Evolutionary conservation across 2,329 filamentous ascomycete species (phyloP), one percentile per base, ranked within the genome.

Genomic region (Phoma sp.): DNA sequence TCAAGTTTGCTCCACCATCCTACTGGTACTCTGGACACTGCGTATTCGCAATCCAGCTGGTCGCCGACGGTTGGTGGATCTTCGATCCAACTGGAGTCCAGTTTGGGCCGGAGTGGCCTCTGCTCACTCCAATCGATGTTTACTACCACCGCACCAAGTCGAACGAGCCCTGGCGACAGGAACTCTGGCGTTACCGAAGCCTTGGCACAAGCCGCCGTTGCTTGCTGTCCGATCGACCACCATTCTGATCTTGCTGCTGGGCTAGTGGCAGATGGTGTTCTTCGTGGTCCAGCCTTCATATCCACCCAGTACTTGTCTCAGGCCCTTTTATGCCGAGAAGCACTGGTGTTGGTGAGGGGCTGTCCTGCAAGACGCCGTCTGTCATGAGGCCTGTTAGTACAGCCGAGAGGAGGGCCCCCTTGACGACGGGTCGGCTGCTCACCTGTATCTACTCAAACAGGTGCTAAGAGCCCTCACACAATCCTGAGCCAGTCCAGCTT

Each of bases 21-120:
- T 34, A 43, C 42, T 34, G 26, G 9, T 4, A 14, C 2, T 18
- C 15, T 9, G 11, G 4, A 25, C 60, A 60, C 21, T 59, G 56
- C 39, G 38, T 17, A 0, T 60, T 60, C 18, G 3, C 36, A 10
- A 30, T 61, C 18, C 18, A 17, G 2, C 12, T 49, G 11, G 10
- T 18, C n/a, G 17, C 21, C 5, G 26, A 37, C 2, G 12, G 12
- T 6, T 30, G 33, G 12, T 56, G 47, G 18, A 46, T 61, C 42
- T 58, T 63, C 30, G 62, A 65, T 33, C 58, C 60, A 0, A 65
- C 62, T 0, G 60, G 62, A 3, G 36, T 57, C 3, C 62, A 65
- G 18, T 61, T 60, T 23, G 60, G 59, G 1, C 42, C 53, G 3
- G 34, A 56, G 5, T 64, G 60, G 62, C 46, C 54, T 7, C n/a